Conservation (phyloP, 495 filamentous ascomycete genomes). For the Hypomontagnella submonticulosa region DNA sequence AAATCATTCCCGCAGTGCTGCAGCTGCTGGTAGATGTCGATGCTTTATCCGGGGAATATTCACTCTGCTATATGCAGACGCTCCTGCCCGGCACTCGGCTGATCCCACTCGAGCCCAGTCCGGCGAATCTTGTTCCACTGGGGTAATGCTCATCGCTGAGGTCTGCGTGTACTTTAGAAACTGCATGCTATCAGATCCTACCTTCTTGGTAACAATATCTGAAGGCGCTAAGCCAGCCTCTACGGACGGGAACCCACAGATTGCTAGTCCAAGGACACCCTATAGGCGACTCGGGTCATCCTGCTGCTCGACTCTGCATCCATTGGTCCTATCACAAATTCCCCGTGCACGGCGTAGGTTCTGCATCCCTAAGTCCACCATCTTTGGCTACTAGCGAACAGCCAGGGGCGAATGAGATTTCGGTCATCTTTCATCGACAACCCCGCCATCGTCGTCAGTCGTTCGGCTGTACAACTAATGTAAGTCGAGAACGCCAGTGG, state of each 20-base stretch:
- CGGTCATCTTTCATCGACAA: slow-evolving; percentile 19
- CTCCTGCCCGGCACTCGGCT: slow-evolving; percentile 19
- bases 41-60: slow-evolving; percentile 37
- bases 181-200: slow-evolving; percentile 34
- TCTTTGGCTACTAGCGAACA: slow-evolving; percentile 35
- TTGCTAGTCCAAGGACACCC: slow-evolving; percentile 14
- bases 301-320: slow-evolving; percentile 19
- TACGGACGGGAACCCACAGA: slow-evolving; percentile 38
- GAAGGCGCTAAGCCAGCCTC: slow-evolving; percentile 24
- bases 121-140: slow-evolving; percentile 12
- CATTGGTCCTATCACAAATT: slow-evolving; percentile 40
- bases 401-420: slow-evolving; percentile 34
- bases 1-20: slow-evolving; percentile 23
- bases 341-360: slow-evolving; percentile 30
- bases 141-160: slow-evolving; percentile 10
- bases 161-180: slow-evolving; percentile 16
- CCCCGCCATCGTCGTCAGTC: slow-evolving; percentile 41
- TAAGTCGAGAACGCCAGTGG: slow-evolving; percentile 30
- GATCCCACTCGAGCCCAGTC: slow-evolving; percentile 10
- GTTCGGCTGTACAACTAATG: slow-evolving; percentile 27
- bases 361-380: slow-evolving; percentile 35
- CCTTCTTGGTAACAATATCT: slow-evolving; percentile 19
- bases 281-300: slow-evolving; percentile 28
- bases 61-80: slow-evolving; percentile 20
- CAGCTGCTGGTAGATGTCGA: slow-evolving; percentile 11